Base-by-base conservation (phyloP, 2,329 filamentous ascomycete species). In the Lojkania enalia region DNA sequence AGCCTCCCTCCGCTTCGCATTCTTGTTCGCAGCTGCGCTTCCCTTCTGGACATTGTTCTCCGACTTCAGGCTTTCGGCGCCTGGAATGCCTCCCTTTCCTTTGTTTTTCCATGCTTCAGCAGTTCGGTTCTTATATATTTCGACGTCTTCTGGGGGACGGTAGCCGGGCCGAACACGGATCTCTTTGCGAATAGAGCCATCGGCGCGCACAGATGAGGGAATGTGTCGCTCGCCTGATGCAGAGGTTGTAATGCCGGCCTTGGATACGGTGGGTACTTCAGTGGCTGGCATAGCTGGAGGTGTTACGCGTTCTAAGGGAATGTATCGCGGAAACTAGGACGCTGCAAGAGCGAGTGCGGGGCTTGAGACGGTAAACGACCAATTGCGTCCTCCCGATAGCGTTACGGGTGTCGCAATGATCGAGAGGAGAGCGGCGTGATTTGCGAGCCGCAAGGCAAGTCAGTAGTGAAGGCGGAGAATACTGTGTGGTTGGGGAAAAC, bases 131-230 rank as follows among this genome's bases (percentile, higher is more conserved):
- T 90, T 95, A 80, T 99, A 99, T 35, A 96, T 78, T 66, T 96
- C 90, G 52, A 97, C 86, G 71, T 99, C 94, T 73, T 99, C 94
- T 0, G 91, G 90, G 1, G 94, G 95, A 23, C 85, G 85, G 72
- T 96, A 99, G 42, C 94, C 95, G 0, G 94, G 92, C 20, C 90
- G 84, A 49, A 99, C 90, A 64, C 89, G 89, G 66, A 97, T 97
- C 63, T 96, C 92, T 65, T 88, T 95, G 44, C 94, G 84, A n/a
- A 88, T 88, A 39, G 87, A 90, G 46, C 94, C 94, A 66, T 99
- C 94, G 18, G 94, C 75, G 42, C 95, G 87, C 32, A 83, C 76
- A 0, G 92, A 97, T 32, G 91, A 82, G 19, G 94, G 94, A 46
- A 99, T 97, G 59, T 90, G 86, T 33, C 91, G 88, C 65, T 90